Evolutionary conservation across 2,329 filamentous ascomycete species (phyloP).

Genomic region (Clathrospora elynae): DNA sequence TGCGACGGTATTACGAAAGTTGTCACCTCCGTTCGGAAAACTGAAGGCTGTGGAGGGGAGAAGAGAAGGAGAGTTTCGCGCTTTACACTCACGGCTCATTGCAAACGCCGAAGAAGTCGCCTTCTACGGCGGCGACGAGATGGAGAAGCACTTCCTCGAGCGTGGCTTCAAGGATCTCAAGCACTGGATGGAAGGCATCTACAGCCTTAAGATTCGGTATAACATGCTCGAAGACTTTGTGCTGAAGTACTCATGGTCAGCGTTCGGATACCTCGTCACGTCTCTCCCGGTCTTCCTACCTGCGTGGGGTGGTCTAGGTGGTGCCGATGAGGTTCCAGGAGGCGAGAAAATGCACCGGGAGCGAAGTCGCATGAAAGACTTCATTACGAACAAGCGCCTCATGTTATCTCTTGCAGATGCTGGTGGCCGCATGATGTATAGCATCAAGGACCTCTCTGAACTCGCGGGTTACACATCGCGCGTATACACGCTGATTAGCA

Average conservation of each 20-base stretch:
- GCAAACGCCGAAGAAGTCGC: slow-evolving; percentile 97
- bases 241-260: slow-evolving; percentile 97
- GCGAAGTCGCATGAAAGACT: slow-evolving; percentile 91
- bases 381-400: slow-evolving; percentile 97
- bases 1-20: slow-evolving; percentile 81
- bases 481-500: slow-evolving; percentile 94
- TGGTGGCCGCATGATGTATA: slow-evolving; percentile 98
- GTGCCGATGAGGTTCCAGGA: slow-evolving; percentile 66
- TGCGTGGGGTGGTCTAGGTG: slow-evolving; percentile 86
- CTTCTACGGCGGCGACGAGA: slow-evolving; percentile 94
- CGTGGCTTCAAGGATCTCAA: slow-evolving; percentile 91
- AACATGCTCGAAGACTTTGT: slow-evolving; percentile 99
- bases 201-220: slow-evolving; percentile 95
- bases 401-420: slow-evolving; percentile 98
- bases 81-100: slow-evolving; percentile 86
- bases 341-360: slow-evolving; percentile 65
- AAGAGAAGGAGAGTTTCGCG: slow-evolving; percentile 93
- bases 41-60: slow-evolving; percentile 94
- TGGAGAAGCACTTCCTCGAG: slow-evolving; percentile 91
- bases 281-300: slow-evolving; percentile 93
- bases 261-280: slow-evolving; percentile 92
- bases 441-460: slow-evolving; percentile 96
- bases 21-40: slow-evolving; percentile 96
- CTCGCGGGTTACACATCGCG: slow-evolving; percentile 94
- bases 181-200: slow-evolving; percentile 97